Base-by-base conservation (phyloP, 306 rosid species). In the Purshia tridentata region DNA sequence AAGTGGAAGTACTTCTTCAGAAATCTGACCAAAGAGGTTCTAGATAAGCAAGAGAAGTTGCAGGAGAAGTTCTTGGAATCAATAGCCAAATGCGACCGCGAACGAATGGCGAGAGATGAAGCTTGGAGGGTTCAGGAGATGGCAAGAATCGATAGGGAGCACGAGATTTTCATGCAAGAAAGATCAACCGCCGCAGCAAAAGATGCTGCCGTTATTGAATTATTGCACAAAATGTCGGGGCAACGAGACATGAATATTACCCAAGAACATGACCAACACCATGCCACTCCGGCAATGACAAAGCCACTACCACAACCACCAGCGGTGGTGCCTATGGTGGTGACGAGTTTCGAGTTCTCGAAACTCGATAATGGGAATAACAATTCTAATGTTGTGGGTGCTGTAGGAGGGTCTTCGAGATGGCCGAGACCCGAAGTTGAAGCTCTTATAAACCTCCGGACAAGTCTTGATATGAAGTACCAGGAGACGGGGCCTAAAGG, bases 401-500 rank as follows among this genome's bases (percentile, higher is more conserved):
- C 20, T 9, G 19, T 29, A 29, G 35, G 35, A 0, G 65, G 66
- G 6, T 81, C 80, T 41, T 82, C 87, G 29, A 81, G 97, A 61
- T 92, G 97, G 97, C 97, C 97, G 2, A 86, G 87, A 48, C 59
- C 80, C 2, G 98, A 93, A 79, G 91, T 93, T 29, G 80, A 89
- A 46, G 90, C 88, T 2, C 47, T 93, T 65, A 93, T 93, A 73
- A 76, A 81, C 46, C 55, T 93, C 7, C 78, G 97, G 46, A 85
- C 88, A 4, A 77, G 58, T 46, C 88, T 93, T 2, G 96, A 91
- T 5, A 13, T 82, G 0, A 88, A 88, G 86, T 93, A 93, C 72
- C 89, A 83, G 42, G 98, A 89, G 3, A 83, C 78, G 35, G 92
- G 89, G n/a, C 88, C 94, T 6, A 93, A 91, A 75, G 94, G 91